A percentile compares a stretch with the other conserved stretches of the same genome.
Evolutionary conservation across 768 basidiomycete species (phyloP).

Genomic region (Trametes meyenii): DNA sequence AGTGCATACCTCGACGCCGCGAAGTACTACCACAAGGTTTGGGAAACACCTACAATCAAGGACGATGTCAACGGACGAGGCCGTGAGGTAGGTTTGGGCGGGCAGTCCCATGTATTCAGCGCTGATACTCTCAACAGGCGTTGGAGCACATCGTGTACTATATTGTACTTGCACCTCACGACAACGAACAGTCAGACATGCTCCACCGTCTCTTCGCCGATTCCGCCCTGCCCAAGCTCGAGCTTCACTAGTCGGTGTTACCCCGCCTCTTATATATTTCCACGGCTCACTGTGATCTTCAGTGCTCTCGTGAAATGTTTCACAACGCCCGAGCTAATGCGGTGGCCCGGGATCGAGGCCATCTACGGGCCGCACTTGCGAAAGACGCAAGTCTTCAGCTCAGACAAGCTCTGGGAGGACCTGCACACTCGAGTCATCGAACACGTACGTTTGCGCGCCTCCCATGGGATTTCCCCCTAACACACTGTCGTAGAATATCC

Average conservation of each 20-base stretch:
- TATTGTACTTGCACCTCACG: slow-evolving; percentile 89
- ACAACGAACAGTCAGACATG: slow-evolving; percentile 98
- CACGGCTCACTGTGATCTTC: slow-evolving; percentile 16
- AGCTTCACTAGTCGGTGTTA: slow-evolving; percentile 75
- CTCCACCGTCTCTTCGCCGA: slow-evolving; percentile 83
- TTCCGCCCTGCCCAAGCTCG: slow-evolving; percentile 77
- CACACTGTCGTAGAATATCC: slow-evolving; percentile 73
- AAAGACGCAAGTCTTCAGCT: slow-evolving; percentile 78
- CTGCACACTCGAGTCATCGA: slow-evolving; percentile 95
- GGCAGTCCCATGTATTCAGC: not conserved
- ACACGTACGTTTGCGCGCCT: slow-evolving; percentile 63
- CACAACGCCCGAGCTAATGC: slow-evolving; percentile 88
- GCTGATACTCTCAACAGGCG: slow-evolving; percentile 52
- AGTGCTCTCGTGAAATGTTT: slow-evolving; percentile 96
- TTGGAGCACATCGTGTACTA: slow-evolving; percentile 96
- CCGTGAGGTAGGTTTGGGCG: slow-evolving; percentile 52
- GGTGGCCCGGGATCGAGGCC: slow-evolving; percentile 92
- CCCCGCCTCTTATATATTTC: not conserved
- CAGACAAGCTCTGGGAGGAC: slow-evolving; percentile 88
- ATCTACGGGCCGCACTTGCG: slow-evolving; percentile 86
- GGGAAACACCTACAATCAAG: slow-evolving; percentile 96
- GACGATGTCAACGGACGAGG: slow-evolving; percentile 74
- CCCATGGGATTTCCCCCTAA: not conserved
- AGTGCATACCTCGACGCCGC: slow-evolving; percentile 90
- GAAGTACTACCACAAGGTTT: slow-evolving; percentile 94